Base-by-base conservation (phyloP, 495 filamentous ascomycete species). In the Annulohypoxylon maeteangense region DNA sequence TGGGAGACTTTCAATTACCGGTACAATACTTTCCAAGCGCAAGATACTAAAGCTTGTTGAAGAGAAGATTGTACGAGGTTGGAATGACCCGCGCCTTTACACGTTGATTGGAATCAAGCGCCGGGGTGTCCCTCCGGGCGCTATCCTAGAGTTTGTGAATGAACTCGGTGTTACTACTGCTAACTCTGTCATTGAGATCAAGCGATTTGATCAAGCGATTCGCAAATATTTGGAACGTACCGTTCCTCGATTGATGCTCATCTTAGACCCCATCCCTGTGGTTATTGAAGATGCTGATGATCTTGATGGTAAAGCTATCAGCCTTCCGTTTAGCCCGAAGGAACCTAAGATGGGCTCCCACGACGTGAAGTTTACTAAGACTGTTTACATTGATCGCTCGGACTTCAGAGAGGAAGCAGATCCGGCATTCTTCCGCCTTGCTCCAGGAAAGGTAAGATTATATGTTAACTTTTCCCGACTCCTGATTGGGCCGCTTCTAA, bases 51-150 rank as follows among this genome's bases (percentile, higher is more conserved):
- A 91, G 79, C 84, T 97, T 11, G 92, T 96, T 18, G 87, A 90
- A 20, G 86, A 87, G 62, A 86, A 87, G 29, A 81, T 90, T 74
- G 93, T 97, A 20, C 86, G 90, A 10, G 91, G 88, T 62, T 97
- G 93, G 92, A 92, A 97, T 62, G 94, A 97, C 74, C 94, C 94
- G 0, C 87, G 94, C 16, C 88, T 97, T 4, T 96, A 92, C 81
- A 97, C 94, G 0, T 81, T 97, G n/a, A 93, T 95, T 58, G 93
- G 88, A 4, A 87, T 97, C 22, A 88, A 90, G 18, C 88, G 94
- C 20, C 87, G 93, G 38, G 93, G 94, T 76, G 85, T 97, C 6
- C 94, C 94, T 3, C 93, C 94, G 0, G 91, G 91, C 7, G 94
- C 94, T 1, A 92, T 97, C 20, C 87, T 95, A 38, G 87, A 90